phyloP scores from a whole-genome alignment of 805 yeast genomes.

The Metschnikowia picachoensis region DNA sequence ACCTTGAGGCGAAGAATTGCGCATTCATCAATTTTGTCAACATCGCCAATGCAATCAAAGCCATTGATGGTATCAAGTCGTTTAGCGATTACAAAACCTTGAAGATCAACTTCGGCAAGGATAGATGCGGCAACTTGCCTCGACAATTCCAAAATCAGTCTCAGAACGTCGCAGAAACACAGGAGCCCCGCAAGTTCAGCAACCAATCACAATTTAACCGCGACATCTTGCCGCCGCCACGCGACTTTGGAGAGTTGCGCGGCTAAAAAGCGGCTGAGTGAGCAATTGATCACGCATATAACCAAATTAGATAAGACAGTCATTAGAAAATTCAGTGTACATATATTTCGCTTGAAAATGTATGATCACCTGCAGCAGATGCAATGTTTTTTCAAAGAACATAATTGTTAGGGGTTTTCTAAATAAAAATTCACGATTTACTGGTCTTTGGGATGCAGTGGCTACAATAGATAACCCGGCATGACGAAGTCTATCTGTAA shows the following conservation, averaged over 20 bases:
- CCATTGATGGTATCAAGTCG: conserved; percentile 85
- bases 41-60: conserved; percentile 83
- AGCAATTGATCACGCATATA: too few species aligned
- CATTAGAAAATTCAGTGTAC: background rate
- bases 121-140: conserved; percentile 90
- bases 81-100: conserved; percentile 59
- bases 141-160: conserved; percentile 54
- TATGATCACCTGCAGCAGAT: background rate
- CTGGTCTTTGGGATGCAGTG: too few species aligned
- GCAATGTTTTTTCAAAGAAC: too few species aligned
- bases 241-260: background rate
- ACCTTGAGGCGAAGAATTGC: conserved; percentile 76
- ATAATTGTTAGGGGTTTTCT: too few species aligned
- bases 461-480: background rate
- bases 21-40: conserved; percentile 90
- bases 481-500: too few species aligned
- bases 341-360: background rate
- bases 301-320: background rate
- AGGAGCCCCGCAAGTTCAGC: conserved; percentile 1
- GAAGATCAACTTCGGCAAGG: conserved; percentile 52
- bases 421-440: too few species aligned
- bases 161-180: conserved; percentile 5
- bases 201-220: conserved; percentile 2
- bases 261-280: too few species aligned
- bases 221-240: conserved; percentile 2